Evolutionary conservation across 2,329 filamentous ascomycete species (phyloP).

Genomic region (Grosmannia penicillata): DNA sequence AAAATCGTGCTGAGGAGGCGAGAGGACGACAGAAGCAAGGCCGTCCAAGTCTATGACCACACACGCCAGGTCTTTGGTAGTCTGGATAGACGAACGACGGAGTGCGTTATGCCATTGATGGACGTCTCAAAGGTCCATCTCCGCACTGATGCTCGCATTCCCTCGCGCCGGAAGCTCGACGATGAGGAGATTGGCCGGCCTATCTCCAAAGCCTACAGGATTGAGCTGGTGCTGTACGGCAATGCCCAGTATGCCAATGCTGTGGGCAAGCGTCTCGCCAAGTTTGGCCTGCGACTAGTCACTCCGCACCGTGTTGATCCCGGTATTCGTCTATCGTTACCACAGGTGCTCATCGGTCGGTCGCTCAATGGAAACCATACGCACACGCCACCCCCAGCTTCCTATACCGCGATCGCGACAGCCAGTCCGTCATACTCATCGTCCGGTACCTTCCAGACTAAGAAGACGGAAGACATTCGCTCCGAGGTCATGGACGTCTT

Average conservation of each 20-base stretch:
- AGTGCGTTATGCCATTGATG: conserved; percentile 56
- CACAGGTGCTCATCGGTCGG: conserved; percentile 19
- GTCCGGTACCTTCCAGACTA: conserved; percentile 27
- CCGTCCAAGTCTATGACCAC: conserved; percentile 61
- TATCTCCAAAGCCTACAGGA: conserved; percentile 43
- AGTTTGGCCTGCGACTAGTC: conserved; percentile 51
- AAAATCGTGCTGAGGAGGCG: conserved; percentile 54
- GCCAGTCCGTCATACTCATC: conserved; percentile 11
- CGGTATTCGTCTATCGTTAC: conserved; percentile 61
- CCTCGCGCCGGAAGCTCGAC: conserved; percentile 44
- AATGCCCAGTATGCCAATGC: conserved; percentile 47
- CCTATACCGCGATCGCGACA: too few relatives aligned
- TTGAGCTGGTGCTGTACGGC: conserved; percentile 70
- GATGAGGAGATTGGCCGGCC: conserved; percentile 50
- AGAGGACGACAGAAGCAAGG: conserved; percentile 36
- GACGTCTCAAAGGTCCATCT: conserved; percentile 50
- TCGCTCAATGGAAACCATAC: conserved; percentile 10
- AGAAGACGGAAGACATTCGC: conserved; percentile 75
- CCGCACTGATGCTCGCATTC: conserved; percentile 58
- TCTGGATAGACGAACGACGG: conserved; percentile 54
- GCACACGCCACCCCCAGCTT: too few relatives aligned
- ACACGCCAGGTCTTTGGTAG: conserved; percentile 57
- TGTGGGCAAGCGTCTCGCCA: conserved; percentile 54
- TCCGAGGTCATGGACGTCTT: conserved; percentile 79
- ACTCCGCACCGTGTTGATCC: conserved; percentile 50